Evolutionary conservation across 108 stramenopile species (phyloP).

Genomic region (Licmophora abbreviata): DNA sequence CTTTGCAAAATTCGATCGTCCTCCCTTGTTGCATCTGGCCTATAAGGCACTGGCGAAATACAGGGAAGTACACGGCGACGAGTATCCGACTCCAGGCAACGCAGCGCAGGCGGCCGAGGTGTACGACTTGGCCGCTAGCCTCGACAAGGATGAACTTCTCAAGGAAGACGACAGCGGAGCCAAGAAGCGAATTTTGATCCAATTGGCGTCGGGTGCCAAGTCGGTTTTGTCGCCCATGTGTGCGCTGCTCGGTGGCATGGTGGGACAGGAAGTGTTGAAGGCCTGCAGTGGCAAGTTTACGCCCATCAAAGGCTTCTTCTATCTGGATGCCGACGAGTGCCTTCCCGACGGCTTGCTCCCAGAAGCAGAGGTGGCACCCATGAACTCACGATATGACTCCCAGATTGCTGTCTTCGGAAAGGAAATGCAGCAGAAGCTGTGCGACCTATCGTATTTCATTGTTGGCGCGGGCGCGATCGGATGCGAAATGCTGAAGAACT

Average conservation of each 20-base stretch:
- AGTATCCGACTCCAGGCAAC: constrained; percentile 81
- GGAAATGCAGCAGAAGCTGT: constrained; percentile 64
- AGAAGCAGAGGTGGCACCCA: constrained; percentile 46
- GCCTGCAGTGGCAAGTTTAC: constrained; percentile 97
- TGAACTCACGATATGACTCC: constrained; percentile 71
- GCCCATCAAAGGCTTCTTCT: constrained; percentile 95
- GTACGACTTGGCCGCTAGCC: constrained; percentile 50
- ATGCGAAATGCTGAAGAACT: constrained; percentile 99
- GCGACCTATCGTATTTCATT: constrained; percentile 82
- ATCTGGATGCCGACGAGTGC: constrained; percentile 93
- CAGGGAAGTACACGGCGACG: constrained; percentile 41
- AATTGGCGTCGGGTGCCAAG: constrained; percentile 73
- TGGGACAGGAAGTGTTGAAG: constrained; percentile 99
- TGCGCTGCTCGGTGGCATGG: constrained; percentile 93
- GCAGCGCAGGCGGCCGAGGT: constrained; percentile 58
- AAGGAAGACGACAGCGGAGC: constrained; percentile 17
- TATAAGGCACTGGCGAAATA: constrained; percentile 76
- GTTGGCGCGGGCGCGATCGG: constrained; percentile 99
- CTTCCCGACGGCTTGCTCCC: constrained; percentile 79
- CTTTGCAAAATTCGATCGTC: constrained; percentile 96
- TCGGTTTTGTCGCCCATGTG: constrained; percentile 92
- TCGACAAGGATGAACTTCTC: constrained; percentile 38
- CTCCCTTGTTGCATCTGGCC: constrained; percentile 77
- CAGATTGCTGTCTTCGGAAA: constrained; percentile 81
- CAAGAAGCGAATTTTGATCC: constrained; percentile 56